Conservation (phyloP, 2,329 filamentous ascomycete genomes). For the Nothophaeocryptopus gaeumannii region DNA sequence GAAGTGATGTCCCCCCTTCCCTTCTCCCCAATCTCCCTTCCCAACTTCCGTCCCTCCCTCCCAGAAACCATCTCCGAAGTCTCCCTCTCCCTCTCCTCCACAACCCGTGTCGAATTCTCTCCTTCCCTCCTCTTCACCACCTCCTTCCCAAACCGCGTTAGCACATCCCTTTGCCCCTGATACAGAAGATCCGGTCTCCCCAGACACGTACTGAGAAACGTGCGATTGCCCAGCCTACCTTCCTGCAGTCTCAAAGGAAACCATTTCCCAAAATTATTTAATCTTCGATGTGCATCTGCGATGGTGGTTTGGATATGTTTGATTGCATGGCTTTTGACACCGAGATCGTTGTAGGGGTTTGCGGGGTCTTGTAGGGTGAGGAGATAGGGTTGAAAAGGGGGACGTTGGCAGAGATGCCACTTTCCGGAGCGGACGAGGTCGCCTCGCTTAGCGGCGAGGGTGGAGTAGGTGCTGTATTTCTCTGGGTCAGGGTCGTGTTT, state of each 20-base stretch:
- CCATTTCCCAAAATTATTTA: neutral
- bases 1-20: too few species aligned
- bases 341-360: slow-evolving; percentile 57
- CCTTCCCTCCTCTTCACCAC: too few species aligned
- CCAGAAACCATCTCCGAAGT: too few species aligned
- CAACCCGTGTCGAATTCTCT: too few species aligned
- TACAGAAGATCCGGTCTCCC: slow-evolving; percentile 31
- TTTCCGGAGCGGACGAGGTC: slow-evolving; percentile 33
- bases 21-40: too few species aligned
- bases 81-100: too few species aligned
- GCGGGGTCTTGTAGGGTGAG: slow-evolving; percentile 60
- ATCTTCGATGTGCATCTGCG: neutral
- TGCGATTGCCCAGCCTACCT: neutral
- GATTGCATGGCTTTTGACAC: slow-evolving; percentile 48
- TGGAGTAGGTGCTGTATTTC: neutral
- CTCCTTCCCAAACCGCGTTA: slow-evolving; percentile 26
- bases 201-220: slow-evolving; percentile 26
- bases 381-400: slow-evolving; percentile 38
- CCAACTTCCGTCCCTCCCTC: too few species aligned
- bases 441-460: slow-evolving; percentile 1
- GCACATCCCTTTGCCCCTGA: slow-evolving; percentile 19
- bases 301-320: slow-evolving; percentile 51
- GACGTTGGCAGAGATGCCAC: slow-evolving; percentile 38
- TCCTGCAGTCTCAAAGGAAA: neutral
- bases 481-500: slow-evolving; percentile 24